Evolutionary conservation across 768 basidiomycete genomes (phyloP), one percentile per base, ranked within the genome.

Genomic region (Lactifluus volemus): DNA sequence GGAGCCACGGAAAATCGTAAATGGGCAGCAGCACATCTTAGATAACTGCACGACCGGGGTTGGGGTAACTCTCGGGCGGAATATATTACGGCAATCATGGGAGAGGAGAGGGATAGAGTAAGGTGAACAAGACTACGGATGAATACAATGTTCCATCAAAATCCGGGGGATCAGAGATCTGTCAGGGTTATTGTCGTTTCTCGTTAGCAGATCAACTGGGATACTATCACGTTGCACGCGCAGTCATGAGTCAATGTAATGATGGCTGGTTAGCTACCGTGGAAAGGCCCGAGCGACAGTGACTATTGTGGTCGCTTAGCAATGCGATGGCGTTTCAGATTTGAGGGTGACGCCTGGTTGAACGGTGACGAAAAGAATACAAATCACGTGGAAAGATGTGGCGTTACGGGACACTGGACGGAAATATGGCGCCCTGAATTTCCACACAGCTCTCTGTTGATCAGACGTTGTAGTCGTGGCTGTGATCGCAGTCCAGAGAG

Each of bases 241-340:
- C 44, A 2, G 14, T 14, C 32, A 45, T 38, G 57, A 12, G 12
- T 29, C 34, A 36, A 53, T 42, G 17, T 17, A 42, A 36, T 30
- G 8, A 38, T 39, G 32, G n/a, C 34, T n/a, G 3, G 48, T 15
- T 57, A 49, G 47, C 17, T 32, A 57, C 55, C 44, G 50, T 38
- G 56, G 6, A 42, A 25, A 5, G 15, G 21, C 50, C 38, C 29
- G 47, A 45, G 39, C 14, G 39, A 38, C 19, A n/a, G 21, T 32
- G 47, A 56, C 47, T 5, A 44, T 55, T 44, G 42, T 39, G 60
- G 60, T 62, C 56, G 61, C 61, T 8, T 58, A 62, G 61, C 61
- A 49, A 62, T 58, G 29, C 38, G 61, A 49, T 58, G 44, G 32
- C 39, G 49, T 53, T 60, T 58, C 51, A 58, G 48, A 55, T 48